A percentile compares a stretch with the other conserved stretches of the same genome.
These are phyloP conservation scores for Fusarium hainanense DNA, from an alignment of 2,329 filamentous ascomycete species.

Conservation along the genomic window DNA sequence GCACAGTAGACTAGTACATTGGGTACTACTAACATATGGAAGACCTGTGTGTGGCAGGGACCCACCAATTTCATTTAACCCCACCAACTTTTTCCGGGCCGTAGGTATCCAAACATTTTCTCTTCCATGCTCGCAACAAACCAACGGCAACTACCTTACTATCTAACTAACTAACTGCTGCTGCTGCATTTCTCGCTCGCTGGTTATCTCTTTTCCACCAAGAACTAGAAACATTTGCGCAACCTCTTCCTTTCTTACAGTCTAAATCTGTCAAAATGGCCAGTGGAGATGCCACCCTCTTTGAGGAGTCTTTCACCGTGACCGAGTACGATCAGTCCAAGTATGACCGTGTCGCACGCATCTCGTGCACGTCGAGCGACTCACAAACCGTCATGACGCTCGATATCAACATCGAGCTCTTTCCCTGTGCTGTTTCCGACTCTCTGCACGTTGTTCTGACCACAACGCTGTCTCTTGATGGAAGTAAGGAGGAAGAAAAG, in stretches of 20 bases:
- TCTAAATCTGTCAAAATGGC: conserved; percentile 38
- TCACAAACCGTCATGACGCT: conserved; percentile 81
- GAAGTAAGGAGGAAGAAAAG: conserved; percentile 78
- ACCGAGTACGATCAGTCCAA: conserved; percentile 83
- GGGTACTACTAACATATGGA: background rate
- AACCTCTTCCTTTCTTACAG: background rate
- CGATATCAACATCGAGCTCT: conserved; percentile 95
- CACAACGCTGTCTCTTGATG: conserved; percentile 87
- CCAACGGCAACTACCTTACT: conserved; percentile 6
- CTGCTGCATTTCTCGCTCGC: background rate
- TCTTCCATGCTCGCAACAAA: conserved; percentile 17
- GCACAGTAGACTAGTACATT: background rate
- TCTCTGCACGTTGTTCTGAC: conserved; percentile 84
- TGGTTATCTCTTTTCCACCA: background rate
- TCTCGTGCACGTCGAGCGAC: conserved; percentile 81
- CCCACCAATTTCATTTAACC: conserved; percentile 23
- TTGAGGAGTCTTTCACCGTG: conserved; percentile 91
- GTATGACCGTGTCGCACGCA: conserved; percentile 94
- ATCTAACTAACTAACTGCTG: background rate
- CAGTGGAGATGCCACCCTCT: conserved; percentile 86
- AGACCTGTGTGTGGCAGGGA: conserved; percentile 20
- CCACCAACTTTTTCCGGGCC: conserved; percentile 39
- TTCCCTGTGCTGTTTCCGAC: conserved; percentile 79
- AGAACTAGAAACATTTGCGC: background rate
- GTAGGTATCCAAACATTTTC: conserved; percentile 40